phyloP scores from a whole-genome alignment of 208 protist species.

The Trichomonas tenax region DNA sequence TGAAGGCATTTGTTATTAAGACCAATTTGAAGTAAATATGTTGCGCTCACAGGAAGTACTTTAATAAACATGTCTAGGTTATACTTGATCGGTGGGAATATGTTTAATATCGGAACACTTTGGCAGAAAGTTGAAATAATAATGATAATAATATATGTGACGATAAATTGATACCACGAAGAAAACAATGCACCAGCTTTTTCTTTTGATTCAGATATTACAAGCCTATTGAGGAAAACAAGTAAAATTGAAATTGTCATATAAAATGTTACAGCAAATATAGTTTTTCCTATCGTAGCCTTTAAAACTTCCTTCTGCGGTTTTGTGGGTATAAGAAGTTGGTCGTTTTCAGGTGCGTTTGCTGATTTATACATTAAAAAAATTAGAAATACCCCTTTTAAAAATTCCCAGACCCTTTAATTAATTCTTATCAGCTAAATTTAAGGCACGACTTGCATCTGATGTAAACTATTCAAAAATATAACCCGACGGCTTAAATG shows the following conservation, averaged over 20 bases:
- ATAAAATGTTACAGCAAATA: slow-evolving; percentile 32
- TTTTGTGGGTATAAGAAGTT: neutral
- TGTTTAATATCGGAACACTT: slow-evolving; percentile 3
- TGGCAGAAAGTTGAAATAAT: neutral
- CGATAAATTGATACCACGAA: slow-evolving; percentile 16
- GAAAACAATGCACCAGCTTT: neutral
- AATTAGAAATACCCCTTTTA: too few species aligned
- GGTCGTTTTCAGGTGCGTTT: neutral
- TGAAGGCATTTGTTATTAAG: slow-evolving; percentile 59
- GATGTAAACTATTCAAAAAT: too few species aligned
- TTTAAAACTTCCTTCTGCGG: neutral
- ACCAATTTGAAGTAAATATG: slow-evolving; percentile 50
- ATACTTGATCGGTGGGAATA: slow-evolving; percentile 8
- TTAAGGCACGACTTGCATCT: too few species aligned
- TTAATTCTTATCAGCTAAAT: too few species aligned
- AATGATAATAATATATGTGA: neutral
- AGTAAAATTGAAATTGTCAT: slow-evolving; percentile 31
- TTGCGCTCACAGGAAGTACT: slow-evolving; percentile 43
- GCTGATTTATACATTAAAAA: too few species aligned
- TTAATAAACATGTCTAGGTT: slow-evolving; percentile 21
- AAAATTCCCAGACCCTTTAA: too few species aligned
- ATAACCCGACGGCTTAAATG: too few species aligned
- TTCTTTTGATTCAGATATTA: slow-evolving; percentile 6
- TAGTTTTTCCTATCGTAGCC: neutral
- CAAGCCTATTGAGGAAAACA: slow-evolving; percentile 43